Evolutionary conservation across 176 grass and related monocot species (phyloP).

Genomic region (Zizania latifolia): DNA sequence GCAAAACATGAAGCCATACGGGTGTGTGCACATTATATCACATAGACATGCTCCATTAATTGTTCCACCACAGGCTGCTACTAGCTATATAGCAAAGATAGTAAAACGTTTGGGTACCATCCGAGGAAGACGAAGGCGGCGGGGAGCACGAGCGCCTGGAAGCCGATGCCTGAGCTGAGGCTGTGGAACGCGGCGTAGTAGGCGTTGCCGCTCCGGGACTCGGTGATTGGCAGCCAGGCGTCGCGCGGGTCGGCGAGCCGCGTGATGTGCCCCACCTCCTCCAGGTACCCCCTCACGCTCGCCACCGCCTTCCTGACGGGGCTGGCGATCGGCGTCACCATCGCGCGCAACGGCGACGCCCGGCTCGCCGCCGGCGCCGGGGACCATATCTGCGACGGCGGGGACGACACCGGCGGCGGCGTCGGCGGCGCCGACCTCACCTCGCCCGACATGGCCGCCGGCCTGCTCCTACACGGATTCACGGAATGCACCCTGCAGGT

Average conservation of each 20-base stretch:
- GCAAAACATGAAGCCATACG: too few species aligned
- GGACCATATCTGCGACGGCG: slow-evolving; percentile 63
- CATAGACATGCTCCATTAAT: neutral
- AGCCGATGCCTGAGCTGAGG: slow-evolving; percentile 94
- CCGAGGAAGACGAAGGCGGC: slow-evolving; percentile 71
- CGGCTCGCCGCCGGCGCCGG: slow-evolving; percentile 32
- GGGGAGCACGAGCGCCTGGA: slow-evolving; percentile 89
- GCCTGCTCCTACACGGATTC: too few species aligned
- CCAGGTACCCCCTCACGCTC: slow-evolving; percentile 54
- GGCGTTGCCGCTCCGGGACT: slow-evolving; percentile 84
- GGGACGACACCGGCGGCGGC: slow-evolving; percentile 48
- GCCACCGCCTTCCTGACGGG: slow-evolving; percentile 64
- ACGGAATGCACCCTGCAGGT: too few species aligned
- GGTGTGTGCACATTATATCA: neutral
- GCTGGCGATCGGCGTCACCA: slow-evolving; percentile 52
- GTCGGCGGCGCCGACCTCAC: slow-evolving; percentile 52
- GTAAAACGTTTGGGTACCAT: slow-evolving; percentile 39
- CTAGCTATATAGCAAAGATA: neutral
- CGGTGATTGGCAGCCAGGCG: slow-evolving; percentile 96
- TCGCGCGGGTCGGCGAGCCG: slow-evolving; percentile 63
- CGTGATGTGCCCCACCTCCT: slow-evolving; percentile 71
- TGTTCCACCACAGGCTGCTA: neutral
- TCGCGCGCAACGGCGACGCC: slow-evolving; percentile 46
- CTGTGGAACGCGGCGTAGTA: slow-evolving; percentile 97
- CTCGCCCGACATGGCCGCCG: slow-evolving; percentile 41